Conservation (phyloP, 2,329 filamentous ascomycete species). For the Fusarium verticillioides region DNA sequence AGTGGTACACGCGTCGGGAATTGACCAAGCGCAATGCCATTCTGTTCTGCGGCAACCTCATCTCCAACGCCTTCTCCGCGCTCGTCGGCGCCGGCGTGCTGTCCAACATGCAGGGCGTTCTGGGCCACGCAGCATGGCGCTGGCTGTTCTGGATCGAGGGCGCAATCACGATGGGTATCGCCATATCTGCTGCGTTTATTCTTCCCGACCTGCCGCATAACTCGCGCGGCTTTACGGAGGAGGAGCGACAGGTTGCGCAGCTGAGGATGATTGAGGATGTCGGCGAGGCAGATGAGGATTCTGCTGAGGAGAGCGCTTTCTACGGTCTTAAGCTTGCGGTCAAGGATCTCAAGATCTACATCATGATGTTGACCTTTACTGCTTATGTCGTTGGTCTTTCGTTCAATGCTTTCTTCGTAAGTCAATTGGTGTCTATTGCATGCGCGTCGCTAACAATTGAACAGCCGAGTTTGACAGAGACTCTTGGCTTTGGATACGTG, state of each 20-base stretch:
- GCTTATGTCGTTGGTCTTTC: slow-evolving; percentile 69
- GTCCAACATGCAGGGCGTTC: slow-evolving; percentile 65
- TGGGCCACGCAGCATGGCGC: slow-evolving; percentile 67
- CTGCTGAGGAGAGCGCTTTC: slow-evolving; percentile 60
- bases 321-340: slow-evolving; percentile 68
- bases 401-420: slow-evolving; percentile 67
- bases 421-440: not conserved
- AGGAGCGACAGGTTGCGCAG: slow-evolving; percentile 67
- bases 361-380: slow-evolving; percentile 71
- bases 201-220: slow-evolving; percentile 67
- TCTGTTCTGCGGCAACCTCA: slow-evolving; percentile 68
- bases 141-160: slow-evolving; percentile 73
- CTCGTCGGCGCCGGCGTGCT: slow-evolving; percentile 69
- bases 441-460: not conserved
- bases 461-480: slow-evolving; percentile 60
- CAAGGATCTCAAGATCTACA: slow-evolving; percentile 70
- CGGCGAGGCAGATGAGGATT: slow-evolving; percentile 65
- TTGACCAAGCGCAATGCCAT: slow-evolving; percentile 65
- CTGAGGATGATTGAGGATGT: slow-evolving; percentile 68
- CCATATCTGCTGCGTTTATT: slow-evolving; percentile 59
- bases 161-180: slow-evolving; percentile 60
- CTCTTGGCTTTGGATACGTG: slow-evolving; percentile 63
- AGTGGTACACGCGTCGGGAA: slow-evolving; percentile 74
- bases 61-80: slow-evolving; percentile 69
- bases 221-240: slow-evolving; percentile 66